Base-by-base conservation (phyloP, 495 filamentous ascomycete species). In the Cryomyces minteri region DNA sequence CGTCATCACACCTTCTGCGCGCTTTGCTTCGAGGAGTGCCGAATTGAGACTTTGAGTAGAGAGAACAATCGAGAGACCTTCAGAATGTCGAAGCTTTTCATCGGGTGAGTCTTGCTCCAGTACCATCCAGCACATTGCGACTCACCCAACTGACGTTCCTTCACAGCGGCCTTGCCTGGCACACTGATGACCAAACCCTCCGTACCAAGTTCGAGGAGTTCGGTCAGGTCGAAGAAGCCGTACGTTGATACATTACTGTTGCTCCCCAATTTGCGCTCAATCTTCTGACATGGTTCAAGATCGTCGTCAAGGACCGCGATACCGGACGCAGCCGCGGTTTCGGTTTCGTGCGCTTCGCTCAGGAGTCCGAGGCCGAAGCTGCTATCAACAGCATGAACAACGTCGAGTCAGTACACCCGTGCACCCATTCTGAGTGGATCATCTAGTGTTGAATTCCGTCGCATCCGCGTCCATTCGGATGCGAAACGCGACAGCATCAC, bases 271-370 rank as follows among this genome's bases (percentile, higher is more conserved):
- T 14, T 44, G 8, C 28, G 30, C 14, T 39, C 40, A 41, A 31
- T 5, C 5, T 5, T 10, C 9, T 48, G 31, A 44, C 44, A 30
- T 42, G 4, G 9, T 30, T 49, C 29, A 50, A 98, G 90, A 80
- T 94, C 51, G 88, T 99, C 47, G 86, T 96, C 54, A 96, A 94
- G 68, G 90, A 99, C 61, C 87, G 85, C 52, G 88, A 95, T 58
- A 95, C 90, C 50, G 76, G 82, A 47, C 85, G 92, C 59, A 94
- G 86, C 68, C 85, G 90, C 61, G 90, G 90, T 34, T 99, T 96
- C 59, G 90, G 90, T 28, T 99, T 99, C 61, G 87, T 99, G 40
- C 79, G 85, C 50, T 99, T 86, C 64, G 61, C 71, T 37, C 75
- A 71, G 46, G 85, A 94, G 14, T 59, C 72, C n/a, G 84, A 94